phyloP scores from a whole-genome alignment of 2,329 filamentous ascomycete genomes.

The Fusarium dimerum region DNA sequence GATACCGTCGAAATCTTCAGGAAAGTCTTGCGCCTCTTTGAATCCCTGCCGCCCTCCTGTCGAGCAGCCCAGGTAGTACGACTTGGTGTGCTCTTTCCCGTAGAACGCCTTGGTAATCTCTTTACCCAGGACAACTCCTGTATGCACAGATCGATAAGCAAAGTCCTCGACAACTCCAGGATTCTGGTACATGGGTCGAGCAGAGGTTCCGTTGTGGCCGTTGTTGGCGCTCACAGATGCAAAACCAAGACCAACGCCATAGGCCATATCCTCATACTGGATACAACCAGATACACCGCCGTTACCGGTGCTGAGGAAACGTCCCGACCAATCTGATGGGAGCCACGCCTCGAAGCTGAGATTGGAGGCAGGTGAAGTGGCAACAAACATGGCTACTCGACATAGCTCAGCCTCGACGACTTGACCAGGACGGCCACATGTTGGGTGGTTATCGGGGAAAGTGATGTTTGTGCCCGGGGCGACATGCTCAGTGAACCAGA shows the following conservation, averaged over 20 bases:
- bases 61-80: constrained; percentile 61
- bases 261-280: constrained; percentile 38
- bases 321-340: constrained; percentile 47
- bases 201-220: constrained; percentile 25
- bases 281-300: constrained; percentile 50
- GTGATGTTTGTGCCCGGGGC: constrained; percentile 12
- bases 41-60: constrained; percentile 61
- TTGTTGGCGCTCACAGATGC: constrained; percentile 50
- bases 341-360: constrained; percentile 46
- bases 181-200: constrained; percentile 7
- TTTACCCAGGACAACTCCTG: constrained; percentile 16
- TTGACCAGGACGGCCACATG: constrained; percentile 13
- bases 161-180: constrained; percentile 16
- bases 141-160: constrained; percentile 21
- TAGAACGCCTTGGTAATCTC: constrained; percentile 43
- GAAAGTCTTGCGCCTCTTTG: constrained; percentile 54
- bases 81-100: constrained; percentile 38
- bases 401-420: constrained; percentile 18
- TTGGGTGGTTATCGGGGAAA: constrained; percentile 16
- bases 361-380: constrained; percentile 16
- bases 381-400: constrained; percentile 18
- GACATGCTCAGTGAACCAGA: constrained; percentile 22
- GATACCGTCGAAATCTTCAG: constrained; percentile 57
- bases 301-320: constrained; percentile 51
- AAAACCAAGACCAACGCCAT: constrained; percentile 44